A percentile compares a stretch with the other conserved stretches of the same genome.
Evolutionary conservation across 2,329 filamentous ascomycete species (phyloP).

Genomic region (Polychaeton citri): DNA sequence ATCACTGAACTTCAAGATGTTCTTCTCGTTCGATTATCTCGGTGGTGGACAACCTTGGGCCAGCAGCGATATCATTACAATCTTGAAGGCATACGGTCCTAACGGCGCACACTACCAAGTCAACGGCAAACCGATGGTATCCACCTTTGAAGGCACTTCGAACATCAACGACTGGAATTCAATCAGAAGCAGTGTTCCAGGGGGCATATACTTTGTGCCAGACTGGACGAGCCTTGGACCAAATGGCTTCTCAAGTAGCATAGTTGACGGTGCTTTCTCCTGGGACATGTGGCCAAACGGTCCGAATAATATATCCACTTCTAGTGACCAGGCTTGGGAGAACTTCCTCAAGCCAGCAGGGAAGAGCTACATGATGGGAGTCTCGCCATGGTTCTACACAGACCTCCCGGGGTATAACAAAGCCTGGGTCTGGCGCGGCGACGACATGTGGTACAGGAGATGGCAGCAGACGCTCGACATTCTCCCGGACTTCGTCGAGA

Average conservation of each 20-base stretch:
- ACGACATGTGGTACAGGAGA: slow-evolving; percentile 45
- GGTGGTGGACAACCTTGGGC: slow-evolving; percentile 27
- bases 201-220: slow-evolving; percentile 30
- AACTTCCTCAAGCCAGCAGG: slow-evolving; percentile 16
- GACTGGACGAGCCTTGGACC: slow-evolving; percentile 33
- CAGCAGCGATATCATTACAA: slow-evolving; percentile 27
- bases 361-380: slow-evolving; percentile 37
- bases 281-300: slow-evolving; percentile 39
- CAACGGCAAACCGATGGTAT: slow-evolving; percentile 38
- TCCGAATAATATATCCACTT: slow-evolving; percentile 36
- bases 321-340: slow-evolving; percentile 4
- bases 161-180: slow-evolving; percentile 24
- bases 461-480: slow-evolving; percentile 43
- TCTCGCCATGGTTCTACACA: slow-evolving; percentile 41
- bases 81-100: slow-evolving; percentile 32
- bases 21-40: slow-evolving; percentile 45
- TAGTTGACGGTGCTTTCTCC: slow-evolving; percentile 33
- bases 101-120: slow-evolving; percentile 35
- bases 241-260: slow-evolving; percentile 1
- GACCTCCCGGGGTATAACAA: slow-evolving; percentile 43
- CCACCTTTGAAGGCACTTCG: slow-evolving; percentile 37
- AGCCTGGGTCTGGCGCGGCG: slow-evolving; percentile 51
- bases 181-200: slow-evolving; percentile 1
- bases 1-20: slow-evolving; percentile 35
- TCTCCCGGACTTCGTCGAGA: slow-evolving; percentile 40